Evolutionary conservation across 192 early-diverging fungal genomes (phyloP).

Genomic region (Funneliformis geosporum): DNA sequence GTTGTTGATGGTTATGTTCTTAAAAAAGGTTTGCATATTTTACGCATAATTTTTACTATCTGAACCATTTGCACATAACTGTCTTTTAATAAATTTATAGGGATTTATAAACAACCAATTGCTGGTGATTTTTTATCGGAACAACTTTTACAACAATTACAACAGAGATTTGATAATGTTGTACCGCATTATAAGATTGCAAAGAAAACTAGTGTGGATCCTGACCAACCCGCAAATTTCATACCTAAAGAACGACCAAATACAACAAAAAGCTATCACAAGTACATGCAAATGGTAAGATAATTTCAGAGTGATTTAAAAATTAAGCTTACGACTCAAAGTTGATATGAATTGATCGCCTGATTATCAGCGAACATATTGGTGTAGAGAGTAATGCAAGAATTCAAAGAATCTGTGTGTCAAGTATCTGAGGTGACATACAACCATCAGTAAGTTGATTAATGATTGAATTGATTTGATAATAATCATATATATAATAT

Average conservation of each 20-base stretch:
- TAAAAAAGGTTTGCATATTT: constrained; percentile 67
- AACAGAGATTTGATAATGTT: constrained; percentile 60
- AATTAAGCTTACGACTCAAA: neutral
- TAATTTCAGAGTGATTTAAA: neutral
- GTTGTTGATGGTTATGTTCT: constrained; percentile 96
- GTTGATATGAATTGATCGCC: constrained; percentile 13
- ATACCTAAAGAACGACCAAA: constrained; percentile 54
- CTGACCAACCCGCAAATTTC: constrained; percentile 63
- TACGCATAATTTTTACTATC: constrained; percentile 14
- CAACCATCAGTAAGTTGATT: constrained; percentile 64
- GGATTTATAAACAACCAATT: constrained; percentile 66
- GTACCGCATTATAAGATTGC: constrained; percentile 84
- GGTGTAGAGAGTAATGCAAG: constrained; percentile 72
- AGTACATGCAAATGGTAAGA: constrained; percentile 69
- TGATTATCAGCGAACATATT: constrained; percentile 29
- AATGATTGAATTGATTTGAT: too few species aligned
- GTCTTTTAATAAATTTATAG: constrained; percentile 25
- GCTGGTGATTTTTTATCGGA: constrained; percentile 84
- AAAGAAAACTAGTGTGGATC: constrained; percentile 73
- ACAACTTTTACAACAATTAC: constrained; percentile 68
- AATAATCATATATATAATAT: neutral
- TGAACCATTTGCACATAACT: neutral
- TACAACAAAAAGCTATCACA: constrained; percentile 68
- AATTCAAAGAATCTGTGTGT: constrained; percentile 94
- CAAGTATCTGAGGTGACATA: constrained; percentile 75